Evolutionary conservation across 2,329 filamentous ascomycete species (phyloP).

Genomic region (Zymoseptoria crescenta): DNA sequence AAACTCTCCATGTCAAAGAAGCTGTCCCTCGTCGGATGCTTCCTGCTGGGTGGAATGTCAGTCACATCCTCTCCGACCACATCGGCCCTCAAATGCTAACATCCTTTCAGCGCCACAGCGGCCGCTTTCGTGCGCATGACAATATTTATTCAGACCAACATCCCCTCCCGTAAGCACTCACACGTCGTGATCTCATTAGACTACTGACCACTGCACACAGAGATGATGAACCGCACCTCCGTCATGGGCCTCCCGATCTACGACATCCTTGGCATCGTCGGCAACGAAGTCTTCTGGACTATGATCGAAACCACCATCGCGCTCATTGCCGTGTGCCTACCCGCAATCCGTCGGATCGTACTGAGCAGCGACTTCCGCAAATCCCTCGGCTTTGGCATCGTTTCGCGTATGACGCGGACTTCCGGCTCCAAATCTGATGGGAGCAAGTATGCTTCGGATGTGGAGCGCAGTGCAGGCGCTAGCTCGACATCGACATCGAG

Average conservation of each 20-base stretch:
- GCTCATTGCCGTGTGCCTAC: constrained; percentile 10
- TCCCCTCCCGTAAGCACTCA: constrained; percentile 1
- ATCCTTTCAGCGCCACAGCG: constrained; percentile 2
- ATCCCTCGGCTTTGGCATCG: not conserved
- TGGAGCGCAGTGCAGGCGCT: not conserved
- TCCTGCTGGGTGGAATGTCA: constrained; percentile 6
- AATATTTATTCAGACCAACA: constrained; percentile 10
- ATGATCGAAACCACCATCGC: constrained; percentile 11
- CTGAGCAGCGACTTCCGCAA: constrained; percentile 6
- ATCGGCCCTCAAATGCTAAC: not conserved
- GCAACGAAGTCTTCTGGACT: constrained; percentile 11
- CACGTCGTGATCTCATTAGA: not conserved
- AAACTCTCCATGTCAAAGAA: constrained; percentile 8
- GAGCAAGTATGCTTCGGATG: not conserved
- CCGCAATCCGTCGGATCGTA: constrained; percentile 5
- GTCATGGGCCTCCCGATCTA: constrained; percentile 8
- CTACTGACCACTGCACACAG: not conserved
- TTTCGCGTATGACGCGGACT: constrained; percentile 3
- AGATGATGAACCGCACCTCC: constrained; percentile 7
- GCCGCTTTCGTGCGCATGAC: constrained; percentile 12
- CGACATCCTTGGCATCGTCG: constrained; percentile 14
- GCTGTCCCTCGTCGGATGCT: constrained; percentile 9
- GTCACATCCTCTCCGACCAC: not conserved
- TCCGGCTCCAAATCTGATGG: not conserved
- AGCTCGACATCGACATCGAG: not conserved